Conservation (phyloP, 2,329 filamentous ascomycete species). For the Herpotrichia juniperi region DNA sequence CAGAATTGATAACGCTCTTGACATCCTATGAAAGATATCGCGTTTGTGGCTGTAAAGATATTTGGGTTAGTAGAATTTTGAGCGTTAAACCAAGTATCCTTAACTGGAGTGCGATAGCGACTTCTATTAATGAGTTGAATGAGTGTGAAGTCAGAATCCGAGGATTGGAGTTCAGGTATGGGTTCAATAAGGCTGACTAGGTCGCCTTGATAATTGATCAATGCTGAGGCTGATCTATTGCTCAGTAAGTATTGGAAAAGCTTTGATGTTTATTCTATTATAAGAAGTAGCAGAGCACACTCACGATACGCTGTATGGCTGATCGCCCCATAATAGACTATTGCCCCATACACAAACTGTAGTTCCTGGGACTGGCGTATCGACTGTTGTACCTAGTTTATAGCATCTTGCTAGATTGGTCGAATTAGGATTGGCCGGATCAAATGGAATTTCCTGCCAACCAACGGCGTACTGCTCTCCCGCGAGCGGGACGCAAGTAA, state of each 20-base stretch:
- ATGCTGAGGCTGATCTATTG: background rate
- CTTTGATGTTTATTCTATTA: background rate
- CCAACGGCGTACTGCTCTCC: slow-evolving; percentile 11
- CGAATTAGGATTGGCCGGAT: background rate
- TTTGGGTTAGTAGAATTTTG: background rate
- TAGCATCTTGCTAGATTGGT: slow-evolving; percentile 6
- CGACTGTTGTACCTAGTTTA: too few relatives aligned
- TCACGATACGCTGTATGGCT: slow-evolving; percentile 2
- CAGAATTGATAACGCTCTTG: slow-evolving; percentile 17
- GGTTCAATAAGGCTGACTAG: slow-evolving; percentile 8
- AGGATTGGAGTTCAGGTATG: slow-evolving; percentile 6
- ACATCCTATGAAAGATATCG: slow-evolving; percentile 15
- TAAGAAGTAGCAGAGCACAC: background rate
- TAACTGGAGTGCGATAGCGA: slow-evolving; percentile 5
- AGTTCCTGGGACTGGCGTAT: background rate
- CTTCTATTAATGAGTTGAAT: slow-evolving; percentile 9
- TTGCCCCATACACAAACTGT: background rate
- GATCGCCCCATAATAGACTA: background rate
- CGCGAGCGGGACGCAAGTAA: slow-evolving; percentile 14
- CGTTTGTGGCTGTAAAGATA: slow-evolving; percentile 4
- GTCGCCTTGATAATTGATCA: slow-evolving; percentile 3
- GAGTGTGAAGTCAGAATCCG: slow-evolving; percentile 9
- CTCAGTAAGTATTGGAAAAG: background rate
- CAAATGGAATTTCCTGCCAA: slow-evolving; percentile 2
- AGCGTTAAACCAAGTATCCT: slow-evolving; percentile 16